These are phyloP conservation scores for Vitis hybrid DNA, from an alignment of 177 flowering plant genomes.

Conservation along the genomic window DNA sequence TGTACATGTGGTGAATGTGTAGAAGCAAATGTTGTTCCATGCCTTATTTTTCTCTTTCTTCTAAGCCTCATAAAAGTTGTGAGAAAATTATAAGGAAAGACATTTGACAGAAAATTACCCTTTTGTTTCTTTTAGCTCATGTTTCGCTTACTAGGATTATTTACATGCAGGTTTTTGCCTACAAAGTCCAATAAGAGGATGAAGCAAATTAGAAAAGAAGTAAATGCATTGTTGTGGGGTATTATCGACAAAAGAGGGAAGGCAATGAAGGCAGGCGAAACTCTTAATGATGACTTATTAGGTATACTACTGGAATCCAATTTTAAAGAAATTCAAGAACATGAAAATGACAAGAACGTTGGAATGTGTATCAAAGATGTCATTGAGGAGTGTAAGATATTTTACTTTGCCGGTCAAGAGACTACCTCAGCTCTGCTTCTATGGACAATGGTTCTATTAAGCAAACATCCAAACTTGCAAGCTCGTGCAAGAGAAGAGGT, in stretches of 20 bases:
- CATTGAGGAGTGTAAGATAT: constrained; percentile 38
- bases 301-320: constrained; percentile 32
- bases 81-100: too few relatives aligned
- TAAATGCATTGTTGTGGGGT: neutral
- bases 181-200: constrained; percentile 20
- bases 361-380: constrained; percentile 36
- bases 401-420: constrained; percentile 42
- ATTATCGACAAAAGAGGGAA: constrained; percentile 21
- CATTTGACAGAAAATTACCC: too few relatives aligned
- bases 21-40: too few relatives aligned
- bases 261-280: constrained; percentile 22
- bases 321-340: constrained; percentile 15
- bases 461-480: constrained; percentile 29
- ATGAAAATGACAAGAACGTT: constrained; percentile 9
- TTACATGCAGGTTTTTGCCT: constrained; percentile 13
- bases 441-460: constrained; percentile 35
- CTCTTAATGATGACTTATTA: constrained; percentile 21
- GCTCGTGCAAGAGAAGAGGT: constrained; percentile 34
- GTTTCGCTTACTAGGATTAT: neutral
- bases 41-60: too few relatives aligned
- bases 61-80: too few relatives aligned
- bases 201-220: constrained; percentile 10
- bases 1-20: too few relatives aligned
- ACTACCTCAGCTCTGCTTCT: constrained; percentile 30
- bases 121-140: too few relatives aligned